These are phyloP conservation scores for Onygena corvina DNA, from an alignment of 2,329 filamentous ascomycete species.

Conservation along the genomic window DNA sequence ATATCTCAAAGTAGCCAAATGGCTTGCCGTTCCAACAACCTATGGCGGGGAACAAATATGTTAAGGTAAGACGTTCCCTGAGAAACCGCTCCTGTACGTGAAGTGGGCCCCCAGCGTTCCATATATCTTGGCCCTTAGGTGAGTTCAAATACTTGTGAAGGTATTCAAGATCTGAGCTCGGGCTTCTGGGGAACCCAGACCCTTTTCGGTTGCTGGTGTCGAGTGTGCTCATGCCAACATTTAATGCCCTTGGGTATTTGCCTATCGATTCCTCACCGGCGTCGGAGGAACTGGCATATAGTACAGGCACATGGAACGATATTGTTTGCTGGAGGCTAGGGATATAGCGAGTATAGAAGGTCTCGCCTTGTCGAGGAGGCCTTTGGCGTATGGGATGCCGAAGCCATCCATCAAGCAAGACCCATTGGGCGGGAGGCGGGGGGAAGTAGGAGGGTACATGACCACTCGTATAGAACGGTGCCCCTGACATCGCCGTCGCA, in stretches of 20 bases:
- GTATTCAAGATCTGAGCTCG: conserved; percentile 50
- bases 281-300: conserved; percentile 47
- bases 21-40: conserved; percentile 90
- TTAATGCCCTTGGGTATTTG: conserved; percentile 17
- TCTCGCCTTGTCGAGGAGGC: conserved; percentile 77
- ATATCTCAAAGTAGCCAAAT: conserved; percentile 95
- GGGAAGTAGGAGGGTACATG: conserved; percentile 88
- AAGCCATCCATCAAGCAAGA: conserved; percentile 56
- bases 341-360: conserved; percentile 80
- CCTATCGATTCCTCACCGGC: conserved; percentile 18
- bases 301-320: conserved; percentile 72
- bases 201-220: conserved; percentile 23
- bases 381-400: conserved; percentile 81
- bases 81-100: conserved; percentile 57
- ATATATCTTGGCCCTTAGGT: conserved; percentile 70
- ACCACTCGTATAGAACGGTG: conserved; percentile 69
- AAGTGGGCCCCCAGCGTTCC: conserved; percentile 54
- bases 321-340: conserved; percentile 73
- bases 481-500: conserved; percentile 24
- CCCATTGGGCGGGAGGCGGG: conserved; percentile 69
- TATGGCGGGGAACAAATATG: conserved; percentile 79
- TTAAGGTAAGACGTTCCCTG: conserved; percentile 48
- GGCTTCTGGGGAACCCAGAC: background rate
- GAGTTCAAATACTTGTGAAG: conserved; percentile 82
- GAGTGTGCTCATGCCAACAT: conserved; percentile 19